phyloP scores from a whole-genome alignment of 2,329 filamentous ascomycete genomes.

The Aspergillus ustus region DNA sequence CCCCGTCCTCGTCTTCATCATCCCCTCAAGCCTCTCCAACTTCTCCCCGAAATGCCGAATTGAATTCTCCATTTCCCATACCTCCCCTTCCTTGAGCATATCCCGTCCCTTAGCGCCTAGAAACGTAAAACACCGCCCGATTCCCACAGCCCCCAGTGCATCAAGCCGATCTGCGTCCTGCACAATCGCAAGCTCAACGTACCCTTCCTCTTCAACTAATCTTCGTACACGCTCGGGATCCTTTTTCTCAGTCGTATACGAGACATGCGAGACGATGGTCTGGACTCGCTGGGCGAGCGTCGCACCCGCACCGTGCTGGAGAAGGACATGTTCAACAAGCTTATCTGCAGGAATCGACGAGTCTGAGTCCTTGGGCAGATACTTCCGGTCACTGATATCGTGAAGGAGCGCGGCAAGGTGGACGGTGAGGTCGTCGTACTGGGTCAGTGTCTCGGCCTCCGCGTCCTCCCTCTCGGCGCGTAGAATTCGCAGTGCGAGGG shows the following conservation, averaged over 20 bases:
- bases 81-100: slow-evolving; percentile 25
- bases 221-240: slow-evolving; percentile 44
- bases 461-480: not conserved
- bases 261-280: slow-evolving; percentile 21
- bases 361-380: slow-evolving; percentile 13
- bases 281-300: slow-evolving; percentile 10
- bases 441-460: not conserved
- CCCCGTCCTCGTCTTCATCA: slow-evolving; percentile 64
- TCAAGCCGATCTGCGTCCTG: slow-evolving; percentile 95
- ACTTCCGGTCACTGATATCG: slow-evolving; percentile 23
- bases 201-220: slow-evolving; percentile 58
- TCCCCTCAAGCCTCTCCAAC: slow-evolving; percentile 65
- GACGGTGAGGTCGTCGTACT: slow-evolving; percentile 1
- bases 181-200: slow-evolving; percentile 81
- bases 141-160: slow-evolving; percentile 83
- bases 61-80: slow-evolving; percentile 63
- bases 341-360: slow-evolving; percentile 4
- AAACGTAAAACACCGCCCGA: slow-evolving; percentile 78
- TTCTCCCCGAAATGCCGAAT: slow-evolving; percentile 80
- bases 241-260: slow-evolving; percentile 21
- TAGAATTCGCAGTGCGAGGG: slow-evolving; percentile 16
- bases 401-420: slow-evolving; percentile 18
- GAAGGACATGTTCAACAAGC: slow-evolving; percentile 11
- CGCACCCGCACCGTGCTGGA: slow-evolving; percentile 1
- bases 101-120: slow-evolving; percentile 61